Evolutionary conservation across 2,329 filamentous ascomycete genomes (phyloP).

Genomic region (Exophiala sp.): DNA sequence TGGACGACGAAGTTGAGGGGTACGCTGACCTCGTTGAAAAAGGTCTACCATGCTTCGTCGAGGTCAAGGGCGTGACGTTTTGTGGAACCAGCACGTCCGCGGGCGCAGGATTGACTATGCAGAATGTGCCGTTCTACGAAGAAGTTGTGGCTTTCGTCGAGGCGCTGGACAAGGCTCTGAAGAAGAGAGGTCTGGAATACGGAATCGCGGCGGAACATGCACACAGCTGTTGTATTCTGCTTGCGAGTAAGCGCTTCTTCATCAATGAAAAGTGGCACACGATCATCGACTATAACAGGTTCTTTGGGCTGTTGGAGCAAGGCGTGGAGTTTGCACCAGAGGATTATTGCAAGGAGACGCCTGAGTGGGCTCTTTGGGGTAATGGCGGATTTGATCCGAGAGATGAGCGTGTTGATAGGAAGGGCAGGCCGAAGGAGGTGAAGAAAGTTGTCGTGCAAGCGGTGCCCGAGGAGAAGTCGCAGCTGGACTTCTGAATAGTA

Average conservation of each 20-base stretch:
- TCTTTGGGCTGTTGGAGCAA: slow-evolving; percentile 79
- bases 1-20: slow-evolving; percentile 86
- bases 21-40: slow-evolving; percentile 86
- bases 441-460: background rate
- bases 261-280: slow-evolving; percentile 83
- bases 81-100: slow-evolving; percentile 86
- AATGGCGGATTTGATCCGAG: slow-evolving; percentile 91
- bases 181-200: slow-evolving; percentile 69
- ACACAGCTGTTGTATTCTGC: slow-evolving; percentile 86
- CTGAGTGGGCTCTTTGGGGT: slow-evolving; percentile 93
- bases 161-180: slow-evolving; percentile 67
- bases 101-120: slow-evolving; percentile 87
- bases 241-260: slow-evolving; percentile 77
- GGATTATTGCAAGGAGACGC: slow-evolving; percentile 86
- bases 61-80: slow-evolving; percentile 87
- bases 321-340: slow-evolving; percentile 75
- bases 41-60: slow-evolving; percentile 85
- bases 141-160: slow-evolving; percentile 81
- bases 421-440: slow-evolving; percentile 51
- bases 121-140: slow-evolving; percentile 93
- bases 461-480: background rate
- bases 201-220: slow-evolving; percentile 93
- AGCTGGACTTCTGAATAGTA: background rate
- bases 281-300: slow-evolving; percentile 81
- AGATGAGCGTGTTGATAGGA: slow-evolving; percentile 81